phyloP scores from a whole-genome alignment of 768 basidiomycete species.

The Boletus tomentosulus region DNA sequence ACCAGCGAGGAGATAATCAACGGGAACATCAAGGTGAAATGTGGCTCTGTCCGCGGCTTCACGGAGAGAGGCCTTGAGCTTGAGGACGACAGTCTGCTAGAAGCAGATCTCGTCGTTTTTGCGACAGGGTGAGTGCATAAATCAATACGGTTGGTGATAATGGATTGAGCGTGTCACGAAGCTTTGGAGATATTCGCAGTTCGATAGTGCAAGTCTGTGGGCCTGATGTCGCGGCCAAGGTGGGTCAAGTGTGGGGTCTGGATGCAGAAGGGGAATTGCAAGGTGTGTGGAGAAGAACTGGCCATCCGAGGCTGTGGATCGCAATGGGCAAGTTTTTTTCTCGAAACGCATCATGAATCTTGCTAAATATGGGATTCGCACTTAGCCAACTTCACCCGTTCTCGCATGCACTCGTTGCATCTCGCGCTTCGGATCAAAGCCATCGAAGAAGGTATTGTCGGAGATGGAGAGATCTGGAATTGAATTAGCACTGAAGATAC shows the following conservation, averaged over 20 bases:
- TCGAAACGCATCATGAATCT: neutral
- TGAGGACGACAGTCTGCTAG: constrained; percentile 22
- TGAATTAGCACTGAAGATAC: neutral
- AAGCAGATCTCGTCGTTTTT: constrained; percentile 31
- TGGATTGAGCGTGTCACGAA: constrained; percentile 17
- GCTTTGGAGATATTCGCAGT: constrained; percentile 42
- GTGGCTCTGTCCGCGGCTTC: constrained; percentile 29
- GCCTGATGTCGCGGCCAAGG: constrained; percentile 38
- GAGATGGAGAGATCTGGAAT: constrained; percentile 11
- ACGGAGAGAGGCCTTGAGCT: constrained; percentile 27
- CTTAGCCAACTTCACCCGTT: constrained; percentile 20
- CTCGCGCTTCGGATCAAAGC: constrained; percentile 31
- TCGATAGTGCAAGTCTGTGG: constrained; percentile 44
- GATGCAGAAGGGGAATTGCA: constrained; percentile 61
- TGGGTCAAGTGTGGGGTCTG: constrained; percentile 59
- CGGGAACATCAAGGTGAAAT: constrained; percentile 50
- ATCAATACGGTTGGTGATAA: neutral
- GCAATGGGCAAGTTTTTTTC: constrained; percentile 17
- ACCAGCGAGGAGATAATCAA: constrained; percentile 42
- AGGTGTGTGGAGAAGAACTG: constrained; percentile 34
- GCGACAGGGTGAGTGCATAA: constrained; percentile 29
- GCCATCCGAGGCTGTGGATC: constrained; percentile 35
- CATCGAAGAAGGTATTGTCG: constrained; percentile 22
- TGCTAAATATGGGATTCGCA: neutral
- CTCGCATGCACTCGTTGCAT: constrained; percentile 27